These are phyloP conservation scores for Saturnispora ahearnii DNA, from an alignment of 805 yeast genomes.

Conservation along the genomic window DNA sequence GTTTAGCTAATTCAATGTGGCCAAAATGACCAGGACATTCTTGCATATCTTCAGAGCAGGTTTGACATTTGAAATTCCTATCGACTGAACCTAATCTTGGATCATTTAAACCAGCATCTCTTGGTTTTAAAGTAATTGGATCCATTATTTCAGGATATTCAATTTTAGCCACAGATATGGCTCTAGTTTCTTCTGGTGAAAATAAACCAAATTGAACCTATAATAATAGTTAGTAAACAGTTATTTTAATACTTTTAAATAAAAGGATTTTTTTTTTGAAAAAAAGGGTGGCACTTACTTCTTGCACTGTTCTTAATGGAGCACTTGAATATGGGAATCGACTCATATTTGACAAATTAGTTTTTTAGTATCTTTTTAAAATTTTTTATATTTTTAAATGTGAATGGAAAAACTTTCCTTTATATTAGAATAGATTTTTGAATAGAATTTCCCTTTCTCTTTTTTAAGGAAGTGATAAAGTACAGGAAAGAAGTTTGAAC, in stretches of 20 bases:
- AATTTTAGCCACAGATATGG: slow-evolving; percentile 94
- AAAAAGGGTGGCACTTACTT: slow-evolving; percentile 32
- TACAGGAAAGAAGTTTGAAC: background rate
- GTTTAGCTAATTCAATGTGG: slow-evolving; percentile 95
- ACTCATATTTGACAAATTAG: slow-evolving; percentile 22
- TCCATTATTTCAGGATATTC: slow-evolving; percentile 99
- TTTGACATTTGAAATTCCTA: slow-evolving; percentile 95
- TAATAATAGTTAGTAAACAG: slow-evolving; percentile 27
- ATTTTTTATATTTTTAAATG: background rate
- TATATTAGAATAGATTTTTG: background rate
- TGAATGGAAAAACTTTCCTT: background rate
- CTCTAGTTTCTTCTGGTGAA: slow-evolving; percentile 95
- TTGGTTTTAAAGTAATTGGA: slow-evolving; percentile 87
- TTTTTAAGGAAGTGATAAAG: background rate
- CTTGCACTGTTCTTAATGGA: slow-evolving; percentile 93
- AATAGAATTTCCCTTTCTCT: background rate
- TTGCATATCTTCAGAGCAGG: slow-evolving; percentile 98
- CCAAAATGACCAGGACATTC: slow-evolving; percentile 99
- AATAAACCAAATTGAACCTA: slow-evolving; percentile 85
- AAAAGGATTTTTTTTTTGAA: no score
- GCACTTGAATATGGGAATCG: slow-evolving; percentile 94
- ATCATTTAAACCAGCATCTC: slow-evolving; percentile 95
- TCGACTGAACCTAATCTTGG: slow-evolving; percentile 97
- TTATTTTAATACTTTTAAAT: slow-evolving; percentile 1
- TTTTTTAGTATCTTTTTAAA: slow-evolving; percentile 1